Evolutionary conservation across 129 eudicot species (phyloP), one percentile per base, ranked within the genome.

Genomic region (Tagetes erecta): DNA sequence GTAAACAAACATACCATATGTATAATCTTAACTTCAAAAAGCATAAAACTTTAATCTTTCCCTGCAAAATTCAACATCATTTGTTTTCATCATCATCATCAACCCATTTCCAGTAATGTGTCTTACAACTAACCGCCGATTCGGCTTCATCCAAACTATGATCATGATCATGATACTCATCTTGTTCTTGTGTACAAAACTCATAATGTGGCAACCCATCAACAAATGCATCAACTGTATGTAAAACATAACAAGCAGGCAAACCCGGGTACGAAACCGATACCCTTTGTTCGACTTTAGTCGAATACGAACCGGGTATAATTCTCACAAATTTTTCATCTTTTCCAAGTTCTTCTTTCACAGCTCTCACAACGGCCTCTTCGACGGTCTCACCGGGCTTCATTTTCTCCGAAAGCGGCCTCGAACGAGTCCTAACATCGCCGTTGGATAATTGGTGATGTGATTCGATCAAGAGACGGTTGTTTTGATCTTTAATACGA

Each of bases 21-120:
- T 67, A 49, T 73, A 62, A 10, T 64, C 56, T 20, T 20, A 75
- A 49, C 31, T 69, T 59, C 69, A 59, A 1, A 64, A 62, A 59
- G 51, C 53, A 74, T 74, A 31, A 80, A 68, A 6, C 14, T 68
- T 42, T 5, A 46, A 74, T 67, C 39, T 37, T 77, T 20, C 27
- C 27, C 73, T 80, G 47, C 56, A 69, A 57, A 58, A 6, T 2
- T 37, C 80, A 80, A 41, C 41, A 71, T 44, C 27, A 20, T 20
- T 20, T 20, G 27, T 20, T 20, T 20, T 20, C 27, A 20, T 37
- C 80, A 80, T 35, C 41, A 71, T 44, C 66, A 72, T 86, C 86
- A 78, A 93, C 87, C 98, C 98, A 93, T 67, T 86, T 93, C 98
- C 98, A 93, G 44, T 71, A 90, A 83, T 90, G 98, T 83, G 80